phyloP scores from a whole-genome alignment of 2,329 filamentous ascomycete genomes.

The Fusarium marasasianum region DNA sequence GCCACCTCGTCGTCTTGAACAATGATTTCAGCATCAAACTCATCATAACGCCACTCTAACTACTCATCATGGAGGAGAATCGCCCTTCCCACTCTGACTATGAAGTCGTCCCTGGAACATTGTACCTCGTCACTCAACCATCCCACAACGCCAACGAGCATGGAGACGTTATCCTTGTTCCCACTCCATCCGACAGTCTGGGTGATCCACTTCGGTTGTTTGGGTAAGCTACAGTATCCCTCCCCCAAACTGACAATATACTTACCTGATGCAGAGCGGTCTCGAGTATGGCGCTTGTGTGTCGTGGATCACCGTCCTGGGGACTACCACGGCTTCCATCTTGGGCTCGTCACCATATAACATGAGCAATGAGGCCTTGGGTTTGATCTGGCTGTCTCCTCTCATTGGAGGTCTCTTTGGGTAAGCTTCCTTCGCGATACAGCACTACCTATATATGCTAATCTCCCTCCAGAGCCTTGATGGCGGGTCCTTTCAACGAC shows the following conservation, averaged over 20 bases:
- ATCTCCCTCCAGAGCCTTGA: not conserved
- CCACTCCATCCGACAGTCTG: not conserved
- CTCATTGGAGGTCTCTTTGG: not conserved
- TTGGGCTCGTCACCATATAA: not conserved
- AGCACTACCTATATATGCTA: not conserved
- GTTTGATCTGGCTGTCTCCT: not conserved
- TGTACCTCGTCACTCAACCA: not conserved
- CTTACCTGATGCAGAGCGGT: not conserved
- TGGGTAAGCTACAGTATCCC: not conserved
- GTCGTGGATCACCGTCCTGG: not conserved
- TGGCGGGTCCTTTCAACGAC: not conserved
- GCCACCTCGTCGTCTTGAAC: not conserved
- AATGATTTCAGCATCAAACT: not conserved
- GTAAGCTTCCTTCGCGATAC: accelerated
- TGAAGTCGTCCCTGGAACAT: not conserved
- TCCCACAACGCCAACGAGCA: not conserved
- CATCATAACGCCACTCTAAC: not conserved
- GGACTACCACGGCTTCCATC: not conserved
- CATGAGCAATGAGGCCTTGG: not conserved
- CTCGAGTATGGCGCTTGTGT: not conserved
- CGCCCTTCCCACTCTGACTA: not conserved
- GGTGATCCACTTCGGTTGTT: not conserved
- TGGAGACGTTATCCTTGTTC: not conserved
- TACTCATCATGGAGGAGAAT: not conserved
- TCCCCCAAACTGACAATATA: not conserved